Conservation (phyloP, 2,329 filamentous ascomycete genomes). For the Knoxdaviesia capensis region DNA sequence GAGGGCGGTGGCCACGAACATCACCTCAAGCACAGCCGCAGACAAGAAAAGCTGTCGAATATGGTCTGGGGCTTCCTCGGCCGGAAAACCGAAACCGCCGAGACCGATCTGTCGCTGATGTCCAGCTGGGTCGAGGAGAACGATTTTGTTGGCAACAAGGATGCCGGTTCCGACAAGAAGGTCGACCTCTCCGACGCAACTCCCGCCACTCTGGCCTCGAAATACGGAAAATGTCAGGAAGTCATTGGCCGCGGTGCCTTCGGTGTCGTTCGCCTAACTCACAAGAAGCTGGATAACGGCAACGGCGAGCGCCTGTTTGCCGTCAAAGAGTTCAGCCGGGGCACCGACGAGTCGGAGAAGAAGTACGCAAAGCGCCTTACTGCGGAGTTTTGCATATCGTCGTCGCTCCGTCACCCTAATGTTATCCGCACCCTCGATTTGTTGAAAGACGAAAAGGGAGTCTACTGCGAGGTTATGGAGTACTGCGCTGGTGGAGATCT, state of each 20-base stretch:
- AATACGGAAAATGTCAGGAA: constrained; percentile 97
- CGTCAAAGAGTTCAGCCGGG: constrained; percentile 91
- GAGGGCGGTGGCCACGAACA: constrained; percentile 60
- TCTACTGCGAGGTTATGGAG: constrained; percentile 99
- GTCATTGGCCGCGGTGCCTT: constrained; percentile 91
- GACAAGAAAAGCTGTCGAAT: constrained; percentile 86
- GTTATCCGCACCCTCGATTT: constrained; percentile 95
- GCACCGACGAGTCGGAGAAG: constrained; percentile 85
- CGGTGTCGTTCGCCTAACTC: constrained; percentile 90
- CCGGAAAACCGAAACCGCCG: constrained; percentile 57
- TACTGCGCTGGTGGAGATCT: constrained; percentile 93
- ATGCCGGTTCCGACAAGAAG: constrained; percentile 45
- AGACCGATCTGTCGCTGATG: constrained; percentile 78
- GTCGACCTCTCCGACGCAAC: constrained; percentile 52
- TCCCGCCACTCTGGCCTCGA: constrained; percentile 56
- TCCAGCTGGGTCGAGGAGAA: constrained; percentile 93
- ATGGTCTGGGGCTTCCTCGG: constrained; percentile 78
- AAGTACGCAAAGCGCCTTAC: constrained; percentile 96
- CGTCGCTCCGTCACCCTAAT: constrained; percentile 87
- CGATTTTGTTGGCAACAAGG: constrained; percentile 49
- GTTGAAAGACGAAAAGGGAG: constrained; percentile 86
- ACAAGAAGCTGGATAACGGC: constrained; percentile 76
- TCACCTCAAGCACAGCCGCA: constrained; percentile 68
- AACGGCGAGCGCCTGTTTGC: constrained; percentile 81
- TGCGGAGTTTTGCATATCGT: constrained; percentile 96